Base-by-base conservation (phyloP, 495 filamentous ascomycete species). In the Sordaria brevicollis region DNA sequence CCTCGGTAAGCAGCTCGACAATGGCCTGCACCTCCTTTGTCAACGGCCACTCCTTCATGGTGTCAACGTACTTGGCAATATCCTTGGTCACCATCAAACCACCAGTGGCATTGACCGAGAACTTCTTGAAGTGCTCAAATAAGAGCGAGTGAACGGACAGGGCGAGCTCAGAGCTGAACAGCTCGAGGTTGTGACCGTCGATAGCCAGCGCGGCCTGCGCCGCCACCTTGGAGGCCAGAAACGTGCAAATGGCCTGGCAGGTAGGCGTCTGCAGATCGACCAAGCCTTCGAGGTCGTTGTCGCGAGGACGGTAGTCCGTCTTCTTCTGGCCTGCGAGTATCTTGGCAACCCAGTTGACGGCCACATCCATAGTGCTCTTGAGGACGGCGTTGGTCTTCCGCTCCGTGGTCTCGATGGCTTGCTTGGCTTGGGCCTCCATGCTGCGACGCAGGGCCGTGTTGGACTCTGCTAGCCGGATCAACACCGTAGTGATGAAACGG, bases 81-180 rank as follows among this genome's bases (percentile, higher is more conserved):
- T 99, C 96, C 84, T 97, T 97, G 65, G 91, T 93, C 33, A 98
- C 93, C 88, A 97, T 94, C 49, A 99, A 85, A 1, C 92, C 95
- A 65, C 96, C 96, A 0, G 93, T 91, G 36, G 93, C 91, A 77
- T 91, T 96, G 43, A 98, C 93, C 57, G 87, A 87, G 81, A 96
- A 98, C 73, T 92, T 92, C 75, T 95, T 96, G 81, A 98, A 91
- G 81, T 99, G 96, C 71, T 94, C 92, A 67, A 98, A 87, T 21
- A 99, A 83, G 3, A 94, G 83, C 35, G 80, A 81, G 70, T 93
- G 90, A 34, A 95, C 85, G 66, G 90, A 90, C 13, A 92, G 79
- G 31, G 93, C 94, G 34, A 98, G 89, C 81, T 98, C 96, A n/a
- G 88, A 89, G 69, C 89, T 85, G 73, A 98, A 90, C 36, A 89